These are phyloP conservation scores for Macrolepiota fuliginosa DNA, from an alignment of 768 basidiomycete species.

Conservation along the genomic window DNA sequence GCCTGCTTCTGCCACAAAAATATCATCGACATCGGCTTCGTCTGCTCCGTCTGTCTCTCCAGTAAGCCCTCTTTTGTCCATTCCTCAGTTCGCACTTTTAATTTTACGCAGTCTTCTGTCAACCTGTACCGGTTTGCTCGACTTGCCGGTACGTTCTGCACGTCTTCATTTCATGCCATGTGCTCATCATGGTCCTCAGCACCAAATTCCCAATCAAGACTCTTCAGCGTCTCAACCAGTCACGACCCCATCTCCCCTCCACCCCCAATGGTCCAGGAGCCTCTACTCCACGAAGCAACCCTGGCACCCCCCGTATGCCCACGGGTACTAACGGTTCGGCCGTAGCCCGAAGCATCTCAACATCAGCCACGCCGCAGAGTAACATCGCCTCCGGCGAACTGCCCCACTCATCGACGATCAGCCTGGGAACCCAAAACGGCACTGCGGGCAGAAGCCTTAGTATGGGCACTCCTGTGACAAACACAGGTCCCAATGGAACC, in stretches of 20 bases:
- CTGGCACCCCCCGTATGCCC: slow-evolving; percentile 3
- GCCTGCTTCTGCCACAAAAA: slow-evolving; percentile 99
- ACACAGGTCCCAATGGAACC: slow-evolving; percentile 10
- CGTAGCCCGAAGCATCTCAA: slow-evolving; percentile 5
- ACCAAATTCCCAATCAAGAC: slow-evolving; percentile 96
- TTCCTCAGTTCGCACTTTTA: background rate
- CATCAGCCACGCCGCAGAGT: slow-evolving; percentile 3
- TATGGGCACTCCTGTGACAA: slow-evolving; percentile 7
- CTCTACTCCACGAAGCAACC: slow-evolving; percentile 5
- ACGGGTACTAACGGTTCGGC: slow-evolving; percentile 1
- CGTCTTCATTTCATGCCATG: slow-evolving; percentile 8
- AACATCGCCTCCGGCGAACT: slow-evolving; percentile 3
- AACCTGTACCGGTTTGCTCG: slow-evolving; percentile 89
- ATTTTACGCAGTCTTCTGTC: slow-evolving; percentile 74
- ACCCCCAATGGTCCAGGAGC: slow-evolving; percentile 15
- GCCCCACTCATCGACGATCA: slow-evolving; percentile 10
- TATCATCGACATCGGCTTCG: slow-evolving; percentile 94
- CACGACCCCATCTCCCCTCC: slow-evolving; percentile 29
- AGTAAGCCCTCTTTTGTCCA: slow-evolving; percentile 50
- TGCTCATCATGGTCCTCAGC: slow-evolving; percentile 35
- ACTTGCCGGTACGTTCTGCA: slow-evolving; percentile 76
- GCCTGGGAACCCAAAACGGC: slow-evolving; percentile 9
- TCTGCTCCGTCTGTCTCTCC: slow-evolving; percentile 97
- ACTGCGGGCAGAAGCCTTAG: slow-evolving; percentile 6
- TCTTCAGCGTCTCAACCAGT: slow-evolving; percentile 69